A percentile compares a stretch with the other conserved stretches of the same genome.
phyloP scores from a whole-genome alignment of 108 stramenopile genomes.

The Conticribra weissflogii region DNA sequence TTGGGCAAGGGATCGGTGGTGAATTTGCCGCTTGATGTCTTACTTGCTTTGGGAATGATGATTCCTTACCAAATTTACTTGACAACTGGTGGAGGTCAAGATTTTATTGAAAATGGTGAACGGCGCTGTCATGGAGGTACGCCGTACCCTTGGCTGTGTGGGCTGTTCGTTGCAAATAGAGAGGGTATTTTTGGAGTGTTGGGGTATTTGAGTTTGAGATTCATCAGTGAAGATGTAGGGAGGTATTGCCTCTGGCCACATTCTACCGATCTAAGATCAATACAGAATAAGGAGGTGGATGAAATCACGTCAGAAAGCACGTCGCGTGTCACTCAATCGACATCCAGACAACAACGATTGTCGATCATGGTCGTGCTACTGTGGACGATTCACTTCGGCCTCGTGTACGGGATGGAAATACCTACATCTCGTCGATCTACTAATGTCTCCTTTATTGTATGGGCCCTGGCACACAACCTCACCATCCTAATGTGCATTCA shows the following conservation, averaged over 20 bases:
- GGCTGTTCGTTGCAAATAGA: constrained; percentile 79
- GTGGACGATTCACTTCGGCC: constrained; percentile 42
- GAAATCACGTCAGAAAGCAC: constrained; percentile 1
- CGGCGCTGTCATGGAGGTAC: no score
- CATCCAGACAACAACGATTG: constrained; percentile 28
- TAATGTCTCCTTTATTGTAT: constrained; percentile 72
- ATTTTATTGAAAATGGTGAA: constrained; percentile 70
- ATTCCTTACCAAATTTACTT: constrained; percentile 68
- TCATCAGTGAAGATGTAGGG: constrained; percentile 67
- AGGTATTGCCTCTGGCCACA: constrained; percentile 49
- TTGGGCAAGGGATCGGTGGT: constrained; percentile 35
- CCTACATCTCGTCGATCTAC: constrained; percentile 84
- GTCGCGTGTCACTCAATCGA: not conserved
- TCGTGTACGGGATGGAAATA: constrained; percentile 32
- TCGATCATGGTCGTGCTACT: constrained; percentile 22
- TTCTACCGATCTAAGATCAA: not conserved
- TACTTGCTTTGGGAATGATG: constrained; percentile 51
- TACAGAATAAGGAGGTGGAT: not conserved
- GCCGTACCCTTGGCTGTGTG: constrained; percentile 54
- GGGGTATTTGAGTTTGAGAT: constrained; percentile 74
- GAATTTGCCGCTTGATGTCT: constrained; percentile 8
- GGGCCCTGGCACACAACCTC: constrained; percentile 74
- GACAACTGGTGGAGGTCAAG: constrained; percentile 55
- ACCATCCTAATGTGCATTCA: constrained; percentile 48
- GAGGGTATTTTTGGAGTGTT: constrained; percentile 87